Conservation (phyloP, 176 grass and related monocot genomes). For the Cocos nucifera region DNA sequence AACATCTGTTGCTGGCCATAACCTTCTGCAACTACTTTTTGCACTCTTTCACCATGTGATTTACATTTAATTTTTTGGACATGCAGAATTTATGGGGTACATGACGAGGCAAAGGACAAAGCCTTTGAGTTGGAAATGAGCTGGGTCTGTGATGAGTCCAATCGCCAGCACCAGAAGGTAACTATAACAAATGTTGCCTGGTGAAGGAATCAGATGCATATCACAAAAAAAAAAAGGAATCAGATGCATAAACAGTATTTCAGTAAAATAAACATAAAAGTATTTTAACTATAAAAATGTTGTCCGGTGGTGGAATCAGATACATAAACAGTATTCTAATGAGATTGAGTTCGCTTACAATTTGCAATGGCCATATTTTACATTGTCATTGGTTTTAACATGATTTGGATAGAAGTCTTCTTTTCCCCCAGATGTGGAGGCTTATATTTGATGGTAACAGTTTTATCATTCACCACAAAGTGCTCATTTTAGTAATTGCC, state of each 20-base stretch:
- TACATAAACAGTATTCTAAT: background rate
- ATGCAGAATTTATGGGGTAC: constrained; percentile 76
- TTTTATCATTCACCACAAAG: too few relatives aligned
- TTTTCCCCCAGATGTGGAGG: too few relatives aligned
- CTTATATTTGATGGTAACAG: too few relatives aligned
- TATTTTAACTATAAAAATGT: too few relatives aligned
- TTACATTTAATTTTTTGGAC: background rate
- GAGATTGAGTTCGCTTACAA: too few relatives aligned
- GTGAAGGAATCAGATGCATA: background rate
- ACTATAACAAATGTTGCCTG: constrained; percentile 8
- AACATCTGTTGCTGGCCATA: too few relatives aligned
- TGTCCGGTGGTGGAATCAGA: background rate
- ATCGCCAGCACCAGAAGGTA: constrained; percentile 66
- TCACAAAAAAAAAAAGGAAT: background rate
- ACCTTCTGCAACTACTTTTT: background rate
- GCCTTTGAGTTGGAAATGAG: constrained; percentile 81
- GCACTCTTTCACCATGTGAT: background rate
- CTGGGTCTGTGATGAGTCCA: constrained; percentile 86
- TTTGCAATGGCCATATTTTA: too few relatives aligned
- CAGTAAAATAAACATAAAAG: too few relatives aligned
- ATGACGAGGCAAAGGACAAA: constrained; percentile 88
- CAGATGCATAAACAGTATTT: background rate
- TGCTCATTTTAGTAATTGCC: too few relatives aligned
- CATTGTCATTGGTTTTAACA: too few relatives aligned
- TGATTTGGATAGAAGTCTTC: too few relatives aligned